A percentile compares a stretch with the other conserved stretches of the same genome.
phyloP scores from a whole-genome alignment of 2,329 filamentous ascomycete species.

The Xylariaceae sp. region DNA sequence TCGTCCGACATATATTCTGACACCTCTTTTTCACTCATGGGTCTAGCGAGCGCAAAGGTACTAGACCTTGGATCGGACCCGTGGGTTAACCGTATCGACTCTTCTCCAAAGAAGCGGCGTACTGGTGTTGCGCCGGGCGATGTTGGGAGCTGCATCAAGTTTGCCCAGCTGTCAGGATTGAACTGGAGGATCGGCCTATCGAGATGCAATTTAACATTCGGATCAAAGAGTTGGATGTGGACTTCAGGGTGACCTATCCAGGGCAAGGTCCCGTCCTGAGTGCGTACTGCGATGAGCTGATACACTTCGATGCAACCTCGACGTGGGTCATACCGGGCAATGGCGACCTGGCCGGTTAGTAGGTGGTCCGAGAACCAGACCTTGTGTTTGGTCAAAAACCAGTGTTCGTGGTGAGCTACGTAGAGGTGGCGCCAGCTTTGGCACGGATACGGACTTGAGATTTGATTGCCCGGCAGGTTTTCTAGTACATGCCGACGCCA shows the following conservation, averaged over 20 bases:
- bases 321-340: slow-evolving; percentile 69
- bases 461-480: slow-evolving; percentile 53
- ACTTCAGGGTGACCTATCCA: slow-evolving; percentile 63
- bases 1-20: slow-evolving; percentile 26
- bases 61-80: slow-evolving; percentile 51
- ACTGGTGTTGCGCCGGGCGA: slow-evolving; percentile 8
- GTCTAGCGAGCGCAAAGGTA: slow-evolving; percentile 61
- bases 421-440: slow-evolving; percentile 66
- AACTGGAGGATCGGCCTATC: slow-evolving; percentile 66
- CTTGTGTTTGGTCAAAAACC: slow-evolving; percentile 76
- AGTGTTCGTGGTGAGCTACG: slow-evolving; percentile 67
- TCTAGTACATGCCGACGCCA: slow-evolving; percentile 68
- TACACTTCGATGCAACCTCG: slow-evolving; percentile 76
- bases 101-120: slow-evolving; percentile 43
- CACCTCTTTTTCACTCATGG: slow-evolving; percentile 36
- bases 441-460: slow-evolving; percentile 54
- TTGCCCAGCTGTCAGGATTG: slow-evolving; percentile 28
- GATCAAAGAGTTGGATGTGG: slow-evolving; percentile 67
- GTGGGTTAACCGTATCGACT: slow-evolving; percentile 47
- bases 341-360: slow-evolving; percentile 66
- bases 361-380: slow-evolving; percentile 79
- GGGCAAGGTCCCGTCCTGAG: slow-evolving; percentile 47
- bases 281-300: slow-evolving; percentile 62
- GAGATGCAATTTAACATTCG: slow-evolving; percentile 63
- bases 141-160: slow-evolving; percentile 17